phyloP scores from a whole-genome alignment of 441 rosid genomes.

The Pelargonium cotyledonis region DNA sequence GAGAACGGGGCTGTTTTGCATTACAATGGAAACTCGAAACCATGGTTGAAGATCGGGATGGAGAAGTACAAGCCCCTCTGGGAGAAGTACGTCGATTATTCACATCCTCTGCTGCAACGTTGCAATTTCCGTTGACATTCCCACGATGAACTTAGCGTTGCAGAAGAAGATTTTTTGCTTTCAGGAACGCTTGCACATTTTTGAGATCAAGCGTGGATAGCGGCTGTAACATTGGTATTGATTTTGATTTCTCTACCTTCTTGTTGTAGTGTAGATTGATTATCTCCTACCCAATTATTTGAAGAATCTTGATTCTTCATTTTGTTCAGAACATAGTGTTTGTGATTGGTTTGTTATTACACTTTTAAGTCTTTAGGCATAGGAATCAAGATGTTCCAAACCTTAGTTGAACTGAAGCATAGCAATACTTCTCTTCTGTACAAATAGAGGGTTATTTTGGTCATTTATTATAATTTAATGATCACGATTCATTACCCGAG shows the following conservation, averaged over 20 bases:
- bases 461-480: no score
- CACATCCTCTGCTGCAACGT: slow-evolving; percentile 62
- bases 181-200: neutral
- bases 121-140: slow-evolving; percentile 69
- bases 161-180: no score
- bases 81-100: slow-evolving; percentile 80
- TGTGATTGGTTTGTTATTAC: no score
- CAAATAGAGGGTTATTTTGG: no score
- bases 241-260: neutral
- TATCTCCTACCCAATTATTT: neutral
- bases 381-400: no score
- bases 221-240: slow-evolving; percentile 14
- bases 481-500: no score
- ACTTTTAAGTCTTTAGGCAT: no score
- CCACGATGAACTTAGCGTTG: neutral
- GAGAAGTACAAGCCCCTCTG: slow-evolving; percentile 88
- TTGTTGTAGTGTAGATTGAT: neutral
- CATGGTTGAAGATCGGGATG: slow-evolving; percentile 93
- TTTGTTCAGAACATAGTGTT: neutral
- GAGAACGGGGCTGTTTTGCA: slow-evolving; percentile 88
- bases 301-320: neutral
- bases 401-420: no score
- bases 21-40: slow-evolving; percentile 90
- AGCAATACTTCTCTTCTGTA: no score
- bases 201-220: slow-evolving; percentile 8